phyloP scores from a whole-genome alignment of 208 protist genomes.

The Naegleria gruberi region DNA sequence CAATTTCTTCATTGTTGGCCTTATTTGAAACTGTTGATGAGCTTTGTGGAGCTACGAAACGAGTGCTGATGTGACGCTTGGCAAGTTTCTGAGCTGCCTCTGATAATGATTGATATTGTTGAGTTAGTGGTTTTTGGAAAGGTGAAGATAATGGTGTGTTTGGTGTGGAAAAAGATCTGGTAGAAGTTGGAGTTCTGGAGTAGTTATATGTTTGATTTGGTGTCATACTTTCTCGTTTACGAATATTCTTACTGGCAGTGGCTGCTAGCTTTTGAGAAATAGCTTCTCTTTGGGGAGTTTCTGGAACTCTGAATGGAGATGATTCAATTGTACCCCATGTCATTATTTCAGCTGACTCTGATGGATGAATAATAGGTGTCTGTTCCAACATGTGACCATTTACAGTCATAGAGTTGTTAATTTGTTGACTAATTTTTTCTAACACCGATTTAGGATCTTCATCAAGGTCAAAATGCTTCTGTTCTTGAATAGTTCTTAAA shows the following conservation, averaged over 20 bases:
- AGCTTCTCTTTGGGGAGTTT: background rate
- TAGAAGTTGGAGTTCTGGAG: background rate
- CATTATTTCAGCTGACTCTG: background rate
- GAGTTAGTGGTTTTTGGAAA: no score
- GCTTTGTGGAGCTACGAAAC: no score
- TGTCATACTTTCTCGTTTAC: background rate
- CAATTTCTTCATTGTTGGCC: no score
- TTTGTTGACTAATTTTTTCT: background rate
- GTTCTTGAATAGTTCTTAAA: background rate
- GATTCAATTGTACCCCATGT: conserved; percentile 1
- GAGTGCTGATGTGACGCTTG: no score
- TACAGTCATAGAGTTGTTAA: background rate
- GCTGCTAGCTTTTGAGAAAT: background rate
- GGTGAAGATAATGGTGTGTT: background rate
- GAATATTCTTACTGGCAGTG: background rate
- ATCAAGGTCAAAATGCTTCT: background rate
- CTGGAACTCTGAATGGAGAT: background rate
- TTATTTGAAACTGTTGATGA: no score
- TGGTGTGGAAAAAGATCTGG: background rate
- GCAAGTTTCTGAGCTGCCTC: background rate
- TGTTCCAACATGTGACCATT: background rate
- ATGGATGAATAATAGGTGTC: background rate
- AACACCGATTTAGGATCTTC: background rate
- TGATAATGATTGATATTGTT: background rate
- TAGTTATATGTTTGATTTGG: background rate